Evolutionary conservation across 768 basidiomycete species (phyloP).

Genomic region (Calocybe indica): DNA sequence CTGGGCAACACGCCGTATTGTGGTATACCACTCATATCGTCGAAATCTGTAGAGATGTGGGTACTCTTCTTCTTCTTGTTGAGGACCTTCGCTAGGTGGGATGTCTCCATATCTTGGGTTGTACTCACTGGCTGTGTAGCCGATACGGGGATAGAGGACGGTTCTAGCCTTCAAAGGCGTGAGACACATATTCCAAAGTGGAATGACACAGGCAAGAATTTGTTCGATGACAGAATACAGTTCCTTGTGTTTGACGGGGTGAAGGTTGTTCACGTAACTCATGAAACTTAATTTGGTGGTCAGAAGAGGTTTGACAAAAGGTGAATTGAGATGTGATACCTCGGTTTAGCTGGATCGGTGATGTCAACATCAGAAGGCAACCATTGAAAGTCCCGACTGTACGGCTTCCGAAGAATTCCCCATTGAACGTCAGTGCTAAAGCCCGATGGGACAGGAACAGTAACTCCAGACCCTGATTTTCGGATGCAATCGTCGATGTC

Average conservation of each 20-base stretch:
- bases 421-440: not conserved
- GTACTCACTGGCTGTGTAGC: constrained; percentile 2
- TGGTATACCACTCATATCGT: constrained; percentile 2
- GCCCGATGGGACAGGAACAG: constrained; percentile 2
- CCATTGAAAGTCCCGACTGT: constrained; percentile 8
- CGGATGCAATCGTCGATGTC: constrained; percentile 8
- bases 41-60: constrained; percentile 5
- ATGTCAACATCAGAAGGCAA: constrained; percentile 3
- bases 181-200: constrained; percentile 21
- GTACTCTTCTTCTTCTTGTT: constrained; percentile 6
- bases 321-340: not conserved
- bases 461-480: constrained; percentile 7
- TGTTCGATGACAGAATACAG: constrained; percentile 20
- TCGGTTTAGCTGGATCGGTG: not conserved
- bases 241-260: constrained; percentile 18
- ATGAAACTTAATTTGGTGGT: constrained; percentile 9
- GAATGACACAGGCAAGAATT: constrained; percentile 20
- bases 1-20: constrained; percentile 2
- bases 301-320: not conserved
- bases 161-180: constrained; percentile 9
- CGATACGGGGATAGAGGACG: constrained; percentile 2
- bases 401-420: not conserved
- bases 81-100: constrained; percentile 3
- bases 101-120: constrained; percentile 1
- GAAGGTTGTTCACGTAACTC: constrained; percentile 36